These are phyloP conservation scores for Raffaelea ambrosiae DNA, from an alignment of 2,329 filamentous ascomycete species.

Conservation along the genomic window DNA sequence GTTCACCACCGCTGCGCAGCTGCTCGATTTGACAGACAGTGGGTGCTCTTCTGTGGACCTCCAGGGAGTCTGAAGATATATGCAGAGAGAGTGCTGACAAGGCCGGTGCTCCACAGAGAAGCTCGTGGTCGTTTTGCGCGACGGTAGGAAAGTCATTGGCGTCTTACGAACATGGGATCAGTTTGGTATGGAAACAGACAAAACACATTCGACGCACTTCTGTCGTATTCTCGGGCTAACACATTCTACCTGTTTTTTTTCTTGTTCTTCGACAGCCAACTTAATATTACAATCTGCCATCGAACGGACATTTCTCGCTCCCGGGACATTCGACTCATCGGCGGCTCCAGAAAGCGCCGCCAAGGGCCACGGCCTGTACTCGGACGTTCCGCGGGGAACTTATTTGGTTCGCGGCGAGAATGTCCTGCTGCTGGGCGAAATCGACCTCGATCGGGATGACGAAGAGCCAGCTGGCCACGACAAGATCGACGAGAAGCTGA, in stretches of 20 bases:
- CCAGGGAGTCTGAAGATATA: background rate
- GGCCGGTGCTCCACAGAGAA: constrained; percentile 61
- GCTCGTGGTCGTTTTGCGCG: constrained; percentile 80
- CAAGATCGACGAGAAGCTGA: constrained; percentile 38
- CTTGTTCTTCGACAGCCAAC: constrained; percentile 56
- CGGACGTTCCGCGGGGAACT: constrained; percentile 76
- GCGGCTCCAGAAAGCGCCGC: constrained; percentile 21
- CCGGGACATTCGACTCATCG: constrained; percentile 29
- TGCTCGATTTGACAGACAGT: constrained; percentile 97
- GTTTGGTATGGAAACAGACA: constrained; percentile 56
- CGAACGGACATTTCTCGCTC: constrained; percentile 70
- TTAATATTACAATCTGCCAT: constrained; percentile 88
- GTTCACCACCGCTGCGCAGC: constrained; percentile 95
- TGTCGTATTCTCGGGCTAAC: background rate
- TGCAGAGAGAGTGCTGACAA: background rate
- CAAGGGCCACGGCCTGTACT: constrained; percentile 52
- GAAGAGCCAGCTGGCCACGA: constrained; percentile 64
- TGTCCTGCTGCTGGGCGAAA: constrained; percentile 89
- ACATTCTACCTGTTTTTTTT: background rate
- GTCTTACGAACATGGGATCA: constrained; percentile 96
- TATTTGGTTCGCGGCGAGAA: constrained; percentile 95
- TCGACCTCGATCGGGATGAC: constrained; percentile 94
- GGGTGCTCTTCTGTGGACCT: constrained; percentile 29
- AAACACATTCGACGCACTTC: no score
- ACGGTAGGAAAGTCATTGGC: constrained; percentile 89